Conservation (phyloP, 2,329 filamentous ascomycete genomes). For the Aspergillus fumigatiaffinis region DNA sequence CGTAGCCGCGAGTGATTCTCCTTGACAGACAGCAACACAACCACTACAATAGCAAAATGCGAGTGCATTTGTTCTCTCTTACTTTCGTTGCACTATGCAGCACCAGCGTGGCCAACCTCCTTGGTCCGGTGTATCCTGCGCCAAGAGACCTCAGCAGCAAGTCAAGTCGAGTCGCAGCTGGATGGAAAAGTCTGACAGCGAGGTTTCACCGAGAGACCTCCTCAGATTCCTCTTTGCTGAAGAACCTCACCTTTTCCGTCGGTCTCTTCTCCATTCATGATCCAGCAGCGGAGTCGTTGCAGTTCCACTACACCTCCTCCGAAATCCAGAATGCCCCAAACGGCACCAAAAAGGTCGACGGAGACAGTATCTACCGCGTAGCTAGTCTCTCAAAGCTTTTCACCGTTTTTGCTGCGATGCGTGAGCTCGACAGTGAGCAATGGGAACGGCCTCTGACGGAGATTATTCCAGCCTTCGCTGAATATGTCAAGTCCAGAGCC, state of each 20-base stretch:
- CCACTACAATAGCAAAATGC: background rate
- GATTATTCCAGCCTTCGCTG: conserved; percentile 40
- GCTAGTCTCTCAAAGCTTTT: conserved; percentile 41
- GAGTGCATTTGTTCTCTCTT: background rate
- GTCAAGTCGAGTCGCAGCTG: conserved; percentile 27
- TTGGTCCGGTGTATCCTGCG: conserved; percentile 32
- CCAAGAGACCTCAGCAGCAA: conserved; percentile 33
- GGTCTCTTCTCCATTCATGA: conserved; percentile 41
- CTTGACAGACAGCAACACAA: background rate
- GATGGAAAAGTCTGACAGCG: conserved; percentile 33
- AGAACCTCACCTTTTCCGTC: conserved; percentile 39
- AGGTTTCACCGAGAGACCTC: conserved; percentile 9
- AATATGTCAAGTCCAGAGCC: conserved; percentile 20
- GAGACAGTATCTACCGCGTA: conserved; percentile 42
- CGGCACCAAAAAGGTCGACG: conserved; percentile 37
- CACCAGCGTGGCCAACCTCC: conserved; percentile 13
- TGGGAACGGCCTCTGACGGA: conserved; percentile 46
- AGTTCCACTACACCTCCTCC: conserved; percentile 35
- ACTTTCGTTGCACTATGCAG: background rate
- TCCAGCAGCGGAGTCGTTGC: conserved; percentile 23
- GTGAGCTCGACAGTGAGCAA: conserved; percentile 30
- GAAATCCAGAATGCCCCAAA: conserved; percentile 26
- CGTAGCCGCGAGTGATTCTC: background rate
- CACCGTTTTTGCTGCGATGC: conserved; percentile 37
- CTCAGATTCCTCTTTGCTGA: conserved; percentile 10